Evolutionary conservation across 2,329 filamentous ascomycete genomes (phyloP).

Genomic region (Macrophomina phaseolina): DNA sequence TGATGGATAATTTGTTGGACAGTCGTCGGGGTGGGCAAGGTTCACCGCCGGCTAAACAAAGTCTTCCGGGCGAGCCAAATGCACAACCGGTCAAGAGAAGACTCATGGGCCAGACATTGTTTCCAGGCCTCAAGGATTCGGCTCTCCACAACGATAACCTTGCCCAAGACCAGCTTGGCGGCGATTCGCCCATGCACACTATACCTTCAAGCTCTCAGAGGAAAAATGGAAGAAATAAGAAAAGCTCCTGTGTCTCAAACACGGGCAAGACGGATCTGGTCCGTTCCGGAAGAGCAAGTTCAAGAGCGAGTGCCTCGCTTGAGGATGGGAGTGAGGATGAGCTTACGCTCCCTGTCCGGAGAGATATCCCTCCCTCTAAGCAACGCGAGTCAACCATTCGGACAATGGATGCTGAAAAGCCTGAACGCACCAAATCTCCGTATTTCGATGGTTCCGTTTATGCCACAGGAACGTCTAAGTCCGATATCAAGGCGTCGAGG

Average conservation of each 20-base stretch:
- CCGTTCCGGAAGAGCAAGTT: too few species aligned
- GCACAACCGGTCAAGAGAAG: background rate
- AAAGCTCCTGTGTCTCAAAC: background rate
- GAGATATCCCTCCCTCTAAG: background rate
- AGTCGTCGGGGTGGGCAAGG: background rate
- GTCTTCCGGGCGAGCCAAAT: background rate
- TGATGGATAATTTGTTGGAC: background rate
- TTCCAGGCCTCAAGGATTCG: too few species aligned
- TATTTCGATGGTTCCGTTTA: background rate
- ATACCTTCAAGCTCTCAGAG: background rate
- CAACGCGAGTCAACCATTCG: slow-evolving; percentile 3
- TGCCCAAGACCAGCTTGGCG: background rate
- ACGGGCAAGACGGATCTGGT: background rate
- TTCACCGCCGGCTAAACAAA: background rate
- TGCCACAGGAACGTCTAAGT: background rate
- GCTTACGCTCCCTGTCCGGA: background rate
- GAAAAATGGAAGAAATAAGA: background rate
- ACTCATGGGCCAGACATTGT: background rate
- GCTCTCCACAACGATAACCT: background rate
- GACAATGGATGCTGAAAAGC: background rate
- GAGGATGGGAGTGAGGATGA: slow-evolving; percentile 4
- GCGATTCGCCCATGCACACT: background rate
- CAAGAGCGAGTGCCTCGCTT: too few species aligned
- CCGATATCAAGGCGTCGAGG: background rate
- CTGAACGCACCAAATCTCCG: background rate